A percentile compares a stretch with the other conserved stretches of the same genome.
These are phyloP conservation scores for Aspergillus novofumigatus DNA, from an alignment of 2,329 filamentous ascomycete genomes.

Conservation along the genomic window DNA sequence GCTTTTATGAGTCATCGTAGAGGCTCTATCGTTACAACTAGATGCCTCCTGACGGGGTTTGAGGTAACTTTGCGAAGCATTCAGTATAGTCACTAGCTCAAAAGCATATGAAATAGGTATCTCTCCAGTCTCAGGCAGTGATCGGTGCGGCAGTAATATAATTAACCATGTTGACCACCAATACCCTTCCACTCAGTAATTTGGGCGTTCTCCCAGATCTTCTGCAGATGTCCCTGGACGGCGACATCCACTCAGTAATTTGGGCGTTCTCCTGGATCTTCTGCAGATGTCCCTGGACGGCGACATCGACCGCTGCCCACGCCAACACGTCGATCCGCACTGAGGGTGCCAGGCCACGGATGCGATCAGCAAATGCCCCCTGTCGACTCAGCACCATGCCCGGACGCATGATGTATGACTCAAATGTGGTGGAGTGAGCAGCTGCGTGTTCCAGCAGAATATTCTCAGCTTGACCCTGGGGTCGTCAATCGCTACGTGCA, in stretches of 20 bases:
- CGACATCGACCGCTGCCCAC: conserved; percentile 12
- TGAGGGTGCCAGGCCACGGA: conserved; percentile 13
- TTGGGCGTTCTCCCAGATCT: conserved; percentile 13
- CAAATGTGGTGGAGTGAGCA: conserved; percentile 8
- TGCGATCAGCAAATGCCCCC: conserved; percentile 6
- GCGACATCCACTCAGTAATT: conserved; percentile 13
- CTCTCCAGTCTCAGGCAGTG: neutral
- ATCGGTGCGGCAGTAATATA: neutral
- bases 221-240: conserved; percentile 9
- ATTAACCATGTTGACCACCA: neutral
- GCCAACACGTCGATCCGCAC: conserved; percentile 13
- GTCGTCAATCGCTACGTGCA: no score
- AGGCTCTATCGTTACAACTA: no score
- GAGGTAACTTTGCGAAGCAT: neutral
- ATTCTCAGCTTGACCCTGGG: conserved; percentile 17
- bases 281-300: conserved; percentile 9
- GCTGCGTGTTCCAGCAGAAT: conserved; percentile 11
- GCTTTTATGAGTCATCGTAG: no score
- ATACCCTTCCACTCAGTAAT: neutral
- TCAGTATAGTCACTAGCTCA: neutral
- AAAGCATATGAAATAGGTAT: neutral
- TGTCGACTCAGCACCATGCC: conserved; percentile 10
- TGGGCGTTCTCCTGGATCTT: conserved; percentile 13
- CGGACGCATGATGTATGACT: conserved; percentile 18
- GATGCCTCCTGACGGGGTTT: no score